phyloP scores from a whole-genome alignment of 23 red algal genomes.

The Gracilaria caudata region DNA sequence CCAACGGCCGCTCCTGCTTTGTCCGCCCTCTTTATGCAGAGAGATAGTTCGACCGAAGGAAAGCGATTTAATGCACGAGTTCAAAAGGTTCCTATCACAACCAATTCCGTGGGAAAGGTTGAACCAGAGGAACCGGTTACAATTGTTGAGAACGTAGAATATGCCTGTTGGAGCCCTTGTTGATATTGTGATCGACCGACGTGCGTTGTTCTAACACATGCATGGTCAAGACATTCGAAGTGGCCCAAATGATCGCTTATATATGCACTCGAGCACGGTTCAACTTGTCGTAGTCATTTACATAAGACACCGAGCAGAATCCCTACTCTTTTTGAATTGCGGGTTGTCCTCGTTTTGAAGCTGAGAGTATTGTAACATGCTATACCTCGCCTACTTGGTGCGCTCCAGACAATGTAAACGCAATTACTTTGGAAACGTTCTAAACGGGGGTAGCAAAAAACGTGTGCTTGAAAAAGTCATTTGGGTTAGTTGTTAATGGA shows the following conservation, averaged over 20 bases:
- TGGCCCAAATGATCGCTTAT: neutral
- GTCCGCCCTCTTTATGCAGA: constrained; percentile 57
- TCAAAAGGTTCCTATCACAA: constrained; percentile 48
- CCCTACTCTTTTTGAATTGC: neutral
- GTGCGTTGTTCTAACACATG: neutral
- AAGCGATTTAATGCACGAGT: constrained; percentile 64
- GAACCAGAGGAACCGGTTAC: constrained; percentile 43
- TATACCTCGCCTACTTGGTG: neutral
- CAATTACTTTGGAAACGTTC: neutral
- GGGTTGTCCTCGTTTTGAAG: neutral
- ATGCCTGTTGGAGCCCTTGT: constrained; percentile 73
- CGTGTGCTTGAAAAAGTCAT: neutral
- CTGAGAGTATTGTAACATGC: neutral
- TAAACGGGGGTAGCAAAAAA: neutral
- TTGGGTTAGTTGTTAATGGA: constrained; percentile 9
- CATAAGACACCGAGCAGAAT: neutral
- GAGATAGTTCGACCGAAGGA: constrained; percentile 35
- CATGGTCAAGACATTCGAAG: neutral
- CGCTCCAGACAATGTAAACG: constrained; percentile 10
- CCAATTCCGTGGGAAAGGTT: constrained; percentile 19
- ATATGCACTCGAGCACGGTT: neutral
- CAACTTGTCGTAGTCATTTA: neutral
- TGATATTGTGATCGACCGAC: neutral
- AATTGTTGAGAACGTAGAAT: constrained; percentile 69
- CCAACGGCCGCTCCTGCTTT: constrained; percentile 31